A percentile compares a stretch with the other conserved stretches of the same genome.
These are phyloP conservation scores for Yamadazyma triangularis DNA, from an alignment of 1,139 yeast species.

Conservation along the genomic window DNA sequence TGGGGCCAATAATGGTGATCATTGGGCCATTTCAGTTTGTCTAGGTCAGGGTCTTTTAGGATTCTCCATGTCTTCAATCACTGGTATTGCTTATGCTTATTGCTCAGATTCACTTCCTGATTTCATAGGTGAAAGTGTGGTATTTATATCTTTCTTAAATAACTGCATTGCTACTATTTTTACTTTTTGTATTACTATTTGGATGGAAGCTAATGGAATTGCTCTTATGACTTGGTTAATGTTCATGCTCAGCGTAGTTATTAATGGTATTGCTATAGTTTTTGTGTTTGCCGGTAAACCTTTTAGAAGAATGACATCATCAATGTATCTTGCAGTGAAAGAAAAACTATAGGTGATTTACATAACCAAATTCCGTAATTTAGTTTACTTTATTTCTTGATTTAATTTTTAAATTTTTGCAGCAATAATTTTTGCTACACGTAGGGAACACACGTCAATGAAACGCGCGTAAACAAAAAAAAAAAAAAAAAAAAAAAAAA, in stretches of 20 bases:
- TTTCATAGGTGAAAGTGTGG: constrained; percentile 53
- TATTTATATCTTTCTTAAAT: constrained; percentile 42
- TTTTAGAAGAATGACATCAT: constrained; percentile 25
- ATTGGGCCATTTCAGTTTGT: constrained; percentile 52
- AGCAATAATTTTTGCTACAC: too few relatives aligned
- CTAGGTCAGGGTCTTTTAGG: constrained; percentile 53
- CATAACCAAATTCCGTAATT: too few relatives aligned
- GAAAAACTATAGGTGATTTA: not conserved
- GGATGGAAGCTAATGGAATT: constrained; percentile 38
- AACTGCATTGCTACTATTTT: constrained; percentile 46
- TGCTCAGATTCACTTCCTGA: constrained; percentile 56
- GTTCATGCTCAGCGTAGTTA: constrained; percentile 39
- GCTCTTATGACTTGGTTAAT: constrained; percentile 40
- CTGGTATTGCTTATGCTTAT: constrained; percentile 53
- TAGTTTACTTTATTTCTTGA: too few relatives aligned
- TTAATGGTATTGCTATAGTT: constrained; percentile 37
- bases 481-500: too few relatives aligned
- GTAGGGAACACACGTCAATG: too few relatives aligned
- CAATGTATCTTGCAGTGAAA: not conserved
- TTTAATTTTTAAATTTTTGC: too few relatives aligned
- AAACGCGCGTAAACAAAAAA: too few relatives aligned
- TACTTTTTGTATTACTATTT: constrained; percentile 45
- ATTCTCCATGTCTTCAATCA: constrained; percentile 54
- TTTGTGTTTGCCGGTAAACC: constrained; percentile 37
- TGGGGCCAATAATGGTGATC: constrained; percentile 23